These are phyloP conservation scores for Amauroascus verrucosus DNA, from an alignment of 2,329 filamentous ascomycete genomes.

Conservation along the genomic window DNA sequence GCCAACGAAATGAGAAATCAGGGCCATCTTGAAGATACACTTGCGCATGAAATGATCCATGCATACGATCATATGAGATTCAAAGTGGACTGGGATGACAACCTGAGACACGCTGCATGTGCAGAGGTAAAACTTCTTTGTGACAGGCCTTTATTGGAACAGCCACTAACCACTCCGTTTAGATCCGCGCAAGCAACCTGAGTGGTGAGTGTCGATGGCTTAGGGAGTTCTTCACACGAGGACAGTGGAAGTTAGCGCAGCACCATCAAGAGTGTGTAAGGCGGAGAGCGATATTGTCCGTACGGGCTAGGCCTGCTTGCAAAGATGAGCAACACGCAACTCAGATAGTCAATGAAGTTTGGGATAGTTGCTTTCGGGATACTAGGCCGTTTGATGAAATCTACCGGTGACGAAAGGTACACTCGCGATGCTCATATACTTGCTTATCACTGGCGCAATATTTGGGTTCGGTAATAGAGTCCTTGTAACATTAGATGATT, in stretches of 20 bases:
- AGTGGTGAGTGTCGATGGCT: conserved; percentile 90
- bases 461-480: not conserved
- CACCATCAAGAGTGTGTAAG: conserved; percentile 92
- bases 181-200: conserved; percentile 88
- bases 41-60: conserved; percentile 97
- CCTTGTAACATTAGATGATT: conserved; percentile 10
- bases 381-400: conserved; percentile 95
- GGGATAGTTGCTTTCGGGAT: conserved; percentile 92
- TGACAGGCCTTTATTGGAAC: not conserved
- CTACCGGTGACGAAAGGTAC: conserved; percentile 50
- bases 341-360: conserved; percentile 91
- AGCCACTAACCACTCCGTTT: not conserved
- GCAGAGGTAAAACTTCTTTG: conserved; percentile 56
- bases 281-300: conserved; percentile 65
- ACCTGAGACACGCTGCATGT: conserved; percentile 83
- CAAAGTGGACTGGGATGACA: conserved; percentile 73
- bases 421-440: not conserved
- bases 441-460: not conserved
- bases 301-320: conserved; percentile 67
- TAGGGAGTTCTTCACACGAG: conserved; percentile 71
- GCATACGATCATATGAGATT: conserved; percentile 88
- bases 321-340: conserved; percentile 77
- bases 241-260: conserved; percentile 79
- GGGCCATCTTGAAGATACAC: conserved; percentile 79
- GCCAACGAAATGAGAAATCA: conserved; percentile 77